phyloP scores from a whole-genome alignment of 805 yeast species.

The Vanderwaltozyma tropicalis region DNA sequence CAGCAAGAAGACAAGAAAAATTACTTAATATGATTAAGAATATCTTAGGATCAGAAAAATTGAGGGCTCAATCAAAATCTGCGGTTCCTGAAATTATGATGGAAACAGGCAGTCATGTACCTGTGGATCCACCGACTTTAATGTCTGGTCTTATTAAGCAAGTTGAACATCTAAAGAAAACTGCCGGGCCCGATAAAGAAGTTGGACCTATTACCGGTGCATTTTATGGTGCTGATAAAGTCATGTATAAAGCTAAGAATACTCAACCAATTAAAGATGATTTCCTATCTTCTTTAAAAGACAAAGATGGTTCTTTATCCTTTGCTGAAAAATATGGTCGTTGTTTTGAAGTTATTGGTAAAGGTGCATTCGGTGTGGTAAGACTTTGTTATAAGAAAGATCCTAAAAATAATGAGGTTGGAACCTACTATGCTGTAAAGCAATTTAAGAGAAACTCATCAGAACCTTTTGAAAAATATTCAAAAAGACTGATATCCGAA shows the following conservation, averaged over 20 bases:
- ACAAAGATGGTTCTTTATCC: slow-evolving; percentile 6
- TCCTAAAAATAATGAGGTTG: slow-evolving; percentile 27
- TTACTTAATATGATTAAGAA: slow-evolving; percentile 65
- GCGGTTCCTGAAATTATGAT: slow-evolving; percentile 61
- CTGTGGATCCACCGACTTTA: slow-evolving; percentile 52
- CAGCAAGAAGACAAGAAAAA: slow-evolving; percentile 71
- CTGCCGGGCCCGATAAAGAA: slow-evolving; percentile 14
- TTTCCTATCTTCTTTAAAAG: slow-evolving; percentile 1
- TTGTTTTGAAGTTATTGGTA: slow-evolving; percentile 89
- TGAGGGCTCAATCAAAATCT: slow-evolving; percentile 58
- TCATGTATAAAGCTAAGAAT: slow-evolving; percentile 6
- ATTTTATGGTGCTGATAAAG: slow-evolving; percentile 14
- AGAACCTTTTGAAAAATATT: slow-evolving; percentile 57
- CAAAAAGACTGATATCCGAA: slow-evolving; percentile 67
- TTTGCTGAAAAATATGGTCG: slow-evolving; percentile 86
- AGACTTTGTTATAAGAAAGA: slow-evolving; percentile 70
- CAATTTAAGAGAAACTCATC: slow-evolving; percentile 58
- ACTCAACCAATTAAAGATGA: slow-evolving; percentile 1
- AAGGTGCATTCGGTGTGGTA: slow-evolving; percentile 91
- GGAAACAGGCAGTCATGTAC: slow-evolving; percentile 11
- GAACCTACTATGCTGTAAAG: slow-evolving; percentile 69
- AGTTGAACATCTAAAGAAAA: slow-evolving; percentile 23
- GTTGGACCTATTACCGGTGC: slow-evolving; percentile 25
- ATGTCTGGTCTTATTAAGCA: slow-evolving; percentile 59
- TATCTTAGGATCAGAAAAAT: slow-evolving; percentile 60